A percentile compares a stretch with the other conserved stretches of the same genome.
Evolutionary conservation across 1,284 basidiomycete species (phyloP).

Genomic region (Grifola frondosa): DNA sequence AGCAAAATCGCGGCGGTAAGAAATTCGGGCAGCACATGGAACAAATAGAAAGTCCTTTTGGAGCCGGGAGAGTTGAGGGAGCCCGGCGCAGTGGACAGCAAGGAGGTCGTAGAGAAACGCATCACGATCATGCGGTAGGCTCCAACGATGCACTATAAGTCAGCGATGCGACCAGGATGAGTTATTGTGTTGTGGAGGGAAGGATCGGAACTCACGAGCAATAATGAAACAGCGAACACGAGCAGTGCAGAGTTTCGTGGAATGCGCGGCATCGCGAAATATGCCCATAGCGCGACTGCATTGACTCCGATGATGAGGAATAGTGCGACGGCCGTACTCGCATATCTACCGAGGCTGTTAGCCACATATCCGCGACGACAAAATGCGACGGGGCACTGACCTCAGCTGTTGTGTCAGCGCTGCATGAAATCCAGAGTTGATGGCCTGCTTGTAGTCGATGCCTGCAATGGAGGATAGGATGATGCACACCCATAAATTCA

Average conservation of each 20-base stretch:
- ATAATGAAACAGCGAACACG: slow-evolving; percentile 3
- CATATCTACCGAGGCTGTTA: slow-evolving; percentile 10
- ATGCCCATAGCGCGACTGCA: slow-evolving; percentile 1
- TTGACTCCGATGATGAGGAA: background rate
- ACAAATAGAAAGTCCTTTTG: slow-evolving; percentile 42
- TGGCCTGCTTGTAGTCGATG: slow-evolving; percentile 20
- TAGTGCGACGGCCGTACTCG: slow-evolving; percentile 8
- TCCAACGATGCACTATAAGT: background rate
- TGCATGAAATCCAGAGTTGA: slow-evolving; percentile 12
- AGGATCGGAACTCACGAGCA: slow-evolving; percentile 10
- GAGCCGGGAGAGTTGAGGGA: slow-evolving; percentile 18
- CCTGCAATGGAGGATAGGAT: slow-evolving; percentile 31
- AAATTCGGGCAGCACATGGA: slow-evolving; percentile 5
- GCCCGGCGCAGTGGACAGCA: slow-evolving; percentile 6
- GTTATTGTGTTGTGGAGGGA: background rate
- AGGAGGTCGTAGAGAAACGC: slow-evolving; percentile 3
- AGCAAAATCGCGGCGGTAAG: slow-evolving; percentile 2
- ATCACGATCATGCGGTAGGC: slow-evolving; percentile 5
- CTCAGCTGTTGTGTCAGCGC: slow-evolving; percentile 23
- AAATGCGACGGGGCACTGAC: slow-evolving; percentile 10
- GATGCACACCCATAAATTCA: slow-evolving; percentile 24
- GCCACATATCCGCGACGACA: no score
- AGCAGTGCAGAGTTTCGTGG: slow-evolving; percentile 2
- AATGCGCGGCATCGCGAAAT: slow-evolving; percentile 10
- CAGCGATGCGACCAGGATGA: background rate